These are phyloP conservation scores for Spergularia bocconei DNA, from an alignment of 148 eudicot species.

Conservation along the genomic window DNA sequence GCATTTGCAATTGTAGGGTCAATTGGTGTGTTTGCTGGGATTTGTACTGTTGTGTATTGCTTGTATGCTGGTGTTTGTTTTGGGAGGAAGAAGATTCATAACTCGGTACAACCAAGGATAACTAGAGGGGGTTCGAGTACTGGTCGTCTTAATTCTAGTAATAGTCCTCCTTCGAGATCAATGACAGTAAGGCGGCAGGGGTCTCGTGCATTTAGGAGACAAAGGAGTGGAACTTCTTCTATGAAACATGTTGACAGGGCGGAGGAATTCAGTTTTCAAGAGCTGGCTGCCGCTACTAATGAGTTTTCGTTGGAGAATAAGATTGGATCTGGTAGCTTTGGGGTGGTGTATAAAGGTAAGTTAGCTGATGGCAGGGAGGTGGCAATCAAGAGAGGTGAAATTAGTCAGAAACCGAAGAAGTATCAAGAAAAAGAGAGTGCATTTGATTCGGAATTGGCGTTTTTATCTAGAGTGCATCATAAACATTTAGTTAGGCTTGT, in stretches of 20 bases:
- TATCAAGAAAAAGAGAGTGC: constrained; percentile 87
- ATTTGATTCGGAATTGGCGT: constrained; percentile 80
- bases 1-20: constrained; percentile 84
- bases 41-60: constrained; percentile 60
- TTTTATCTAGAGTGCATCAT: constrained; percentile 84
- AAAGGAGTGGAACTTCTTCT: constrained; percentile 90
- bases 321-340: constrained; percentile 90
- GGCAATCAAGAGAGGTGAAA: constrained; percentile 85
- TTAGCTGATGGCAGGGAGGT: constrained; percentile 79
- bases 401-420: constrained; percentile 50
- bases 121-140: constrained; percentile 50
- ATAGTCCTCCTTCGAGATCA: constrained; percentile 64
- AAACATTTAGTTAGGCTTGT: constrained; percentile 91
- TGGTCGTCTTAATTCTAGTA: constrained; percentile 35
- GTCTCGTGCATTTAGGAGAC: constrained; percentile 72
- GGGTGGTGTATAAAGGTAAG: constrained; percentile 85
- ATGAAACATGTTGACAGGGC: constrained; percentile 63
- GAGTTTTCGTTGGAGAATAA: constrained; percentile 72
- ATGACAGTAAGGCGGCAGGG: constrained; percentile 78
- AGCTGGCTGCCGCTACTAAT: constrained; percentile 64
- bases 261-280: constrained; percentile 69
- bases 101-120: constrained; percentile 87
- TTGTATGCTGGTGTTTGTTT: constrained; percentile 69
- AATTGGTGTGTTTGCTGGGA: constrained; percentile 63
- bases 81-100: constrained; percentile 87